Evolutionary conservation across 805 yeast genomes (phyloP), one percentile per base, ranked within the genome.

Genomic region (Saccharomycopsis sp.): DNA sequence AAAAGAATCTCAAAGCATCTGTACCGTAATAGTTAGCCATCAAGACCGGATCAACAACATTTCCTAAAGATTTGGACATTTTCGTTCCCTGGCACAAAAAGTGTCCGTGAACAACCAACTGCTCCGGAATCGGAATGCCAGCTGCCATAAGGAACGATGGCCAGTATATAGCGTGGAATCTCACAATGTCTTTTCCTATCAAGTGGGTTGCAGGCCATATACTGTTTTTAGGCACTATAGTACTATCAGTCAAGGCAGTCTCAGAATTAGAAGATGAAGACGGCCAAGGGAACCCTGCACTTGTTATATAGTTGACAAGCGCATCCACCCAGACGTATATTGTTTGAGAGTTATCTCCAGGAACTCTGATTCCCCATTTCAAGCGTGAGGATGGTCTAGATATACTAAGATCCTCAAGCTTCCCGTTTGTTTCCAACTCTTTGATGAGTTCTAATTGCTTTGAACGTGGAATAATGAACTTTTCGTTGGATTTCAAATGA

Each of bases 241-340:
- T 16, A n/a, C 29, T 15, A 8, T 12, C 2, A 29, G 37, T 7
- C 37, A 29, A 29, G 5, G n/a, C n/a, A n/a, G n/a, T n/a, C n/a
- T n/a, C n/a, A n/a, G n/a, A n/a, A 37, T 37, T 37, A n/a, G 12
- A 12, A 37, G 15, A 8, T 18, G 9, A 8, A n/a, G 37, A 8
- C 7, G 18, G 50, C 60, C 67, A 66, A 1, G 86, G 84, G 53
- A 79, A 87, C 1, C 89, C 89, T 2, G 81, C 73, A 1, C 89
- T 79, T 1, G 97, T 88, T 2, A 90, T 56, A 67, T 94, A 94
- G 69, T 91, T 94, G 50, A 87, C 77, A 51, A 94, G 75, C 0
- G 99, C 99, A 72, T 94, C 99, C 60, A 94, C 85, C 99, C 99
- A 94, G 15, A 94, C 99, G 66, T 94, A 94, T 55, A 94, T 83